Evolutionary conservation across 2,329 filamentous ascomycete species (phyloP), one percentile per base, ranked within the genome.

Genomic region (Rhynchosporium graminicola): DNA sequence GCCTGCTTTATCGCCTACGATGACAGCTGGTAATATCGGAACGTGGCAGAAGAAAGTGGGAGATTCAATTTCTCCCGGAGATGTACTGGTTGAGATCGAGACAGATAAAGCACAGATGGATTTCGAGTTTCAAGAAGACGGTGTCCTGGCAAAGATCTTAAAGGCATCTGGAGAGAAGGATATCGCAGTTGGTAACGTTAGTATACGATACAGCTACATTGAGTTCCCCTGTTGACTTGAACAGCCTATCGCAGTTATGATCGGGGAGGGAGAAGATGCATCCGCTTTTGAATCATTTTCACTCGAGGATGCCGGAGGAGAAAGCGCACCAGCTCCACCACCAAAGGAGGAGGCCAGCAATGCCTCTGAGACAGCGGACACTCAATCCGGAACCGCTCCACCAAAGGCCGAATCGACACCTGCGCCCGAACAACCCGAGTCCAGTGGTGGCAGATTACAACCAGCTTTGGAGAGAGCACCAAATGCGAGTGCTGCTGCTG

Each of bases 101-200:
- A 99, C 95, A 73, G 95, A 99, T 80, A 99, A 99, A 85, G 95
- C 95, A 68, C 95, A 98, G 82, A 99, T 99, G 95, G 95, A 99
- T 82, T 98, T 99, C 77, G 95, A 99, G 80, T 98, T 96, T 80
- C 95, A 99, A 80, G 95, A 99, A 75, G 95, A 98, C 77, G 95
- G 94, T 82, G 85, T 96, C 65, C 84, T 99, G 70, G 94, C 95
- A 74, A 97, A 97, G 85, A 85, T 98, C 68, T 82, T 99, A 74
- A 95, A 92, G 81, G 90, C 97, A 51, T 88, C 89, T 64, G 96
- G 96, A 69, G 89, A 89, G 78, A 99, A 98, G 83, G 95, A 99
- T 77, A 82, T 99, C 66, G 78, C 94, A 36, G 92, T 99, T 73
- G 95, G 95, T 77, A 95, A 90, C 79, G 95, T 99, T 86, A 81